A percentile compares a stretch with the other conserved stretches of the same genome.
Evolutionary conservation across 1,139 yeast genomes (phyloP).

Genomic region (Candida glucosophila): DNA sequence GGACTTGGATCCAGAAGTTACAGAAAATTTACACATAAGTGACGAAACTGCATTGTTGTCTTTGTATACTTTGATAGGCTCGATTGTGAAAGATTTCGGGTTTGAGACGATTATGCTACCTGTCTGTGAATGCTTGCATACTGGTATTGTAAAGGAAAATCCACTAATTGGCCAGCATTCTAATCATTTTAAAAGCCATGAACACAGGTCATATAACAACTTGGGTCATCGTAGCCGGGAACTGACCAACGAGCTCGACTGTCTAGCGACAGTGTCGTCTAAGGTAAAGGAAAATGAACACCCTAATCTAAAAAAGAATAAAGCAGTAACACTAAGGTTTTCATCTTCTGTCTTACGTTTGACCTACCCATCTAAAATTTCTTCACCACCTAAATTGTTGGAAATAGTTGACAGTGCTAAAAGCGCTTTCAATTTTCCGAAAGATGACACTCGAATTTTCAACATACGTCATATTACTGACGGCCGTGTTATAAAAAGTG

Average conservation of each 20-base stretch:
- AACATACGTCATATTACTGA: slow-evolving; percentile 13
- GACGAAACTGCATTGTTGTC: slow-evolving; percentile 44
- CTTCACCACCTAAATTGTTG: slow-evolving; percentile 60
- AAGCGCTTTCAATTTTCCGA: slow-evolving; percentile 48
- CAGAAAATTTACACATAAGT: slow-evolving; percentile 20
- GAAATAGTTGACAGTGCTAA: slow-evolving; percentile 68
- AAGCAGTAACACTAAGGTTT: slow-evolving; percentile 31
- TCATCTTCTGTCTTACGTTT: slow-evolving; percentile 41
- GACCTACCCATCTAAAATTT: slow-evolving; percentile 46
- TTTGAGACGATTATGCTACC: slow-evolving; percentile 58
- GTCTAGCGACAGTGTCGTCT: slow-evolving; percentile 34
- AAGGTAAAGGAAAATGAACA: slow-evolving; percentile 11
- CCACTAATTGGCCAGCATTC: slow-evolving; percentile 42
- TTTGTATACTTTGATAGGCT: slow-evolving; percentile 55
- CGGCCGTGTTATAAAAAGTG: slow-evolving; percentile 20
- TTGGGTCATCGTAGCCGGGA: slow-evolving; percentile 4
- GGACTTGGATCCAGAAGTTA: slow-evolving; percentile 37
- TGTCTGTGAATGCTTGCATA: slow-evolving; percentile 60
- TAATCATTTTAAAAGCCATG: slow-evolving; percentile 18
- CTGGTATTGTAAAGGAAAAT: slow-evolving; percentile 52
- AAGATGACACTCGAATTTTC: slow-evolving; percentile 12
- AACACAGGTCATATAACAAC: slow-evolving; percentile 5
- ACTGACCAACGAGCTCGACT: slow-evolving; percentile 12
- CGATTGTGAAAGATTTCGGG: slow-evolving; percentile 72
- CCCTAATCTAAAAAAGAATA: slow-evolving; percentile 6